Conservation (phyloP, 2,329 filamentous ascomycete species). For the Apiospora saccharicola region DNA sequence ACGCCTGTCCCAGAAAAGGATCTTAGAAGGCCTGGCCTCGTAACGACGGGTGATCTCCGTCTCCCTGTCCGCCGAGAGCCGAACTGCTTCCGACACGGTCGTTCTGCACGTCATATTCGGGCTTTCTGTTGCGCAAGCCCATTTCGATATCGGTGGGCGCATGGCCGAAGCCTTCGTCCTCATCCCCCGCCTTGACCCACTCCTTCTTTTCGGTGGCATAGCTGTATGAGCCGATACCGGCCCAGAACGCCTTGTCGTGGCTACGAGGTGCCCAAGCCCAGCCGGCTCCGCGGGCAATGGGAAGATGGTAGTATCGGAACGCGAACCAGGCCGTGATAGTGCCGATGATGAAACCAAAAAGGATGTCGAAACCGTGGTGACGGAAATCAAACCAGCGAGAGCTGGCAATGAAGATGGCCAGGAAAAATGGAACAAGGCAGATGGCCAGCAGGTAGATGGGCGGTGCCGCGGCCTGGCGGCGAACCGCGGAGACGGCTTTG, state of each 20-base stretch:
- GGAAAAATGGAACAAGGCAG: constrained; percentile 73
- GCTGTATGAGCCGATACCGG: constrained; percentile 70
- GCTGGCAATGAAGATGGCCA: constrained; percentile 81
- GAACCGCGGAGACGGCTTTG: constrained; percentile 58
- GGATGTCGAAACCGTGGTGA: constrained; percentile 91
- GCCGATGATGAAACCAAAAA: constrained; percentile 85
- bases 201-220: constrained; percentile 57
- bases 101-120: background rate
- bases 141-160: constrained; percentile 39
- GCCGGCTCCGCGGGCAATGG: constrained; percentile 78
- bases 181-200: constrained; percentile 36
- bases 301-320: constrained; percentile 87
- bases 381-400: constrained; percentile 89
- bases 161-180: constrained; percentile 34
- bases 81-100: constrained; percentile 9
- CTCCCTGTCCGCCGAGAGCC: background rate
- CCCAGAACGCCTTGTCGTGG: constrained; percentile 77
- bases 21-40: constrained; percentile 6
- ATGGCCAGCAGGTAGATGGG: constrained; percentile 80
- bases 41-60: background rate
- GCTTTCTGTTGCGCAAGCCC: constrained; percentile 33
- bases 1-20: background rate
- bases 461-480: constrained; percentile 80
- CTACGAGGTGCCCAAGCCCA: constrained; percentile 90
- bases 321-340: constrained; percentile 73